A percentile compares a stretch with the other conserved stretches of the same genome.
These are phyloP conservation scores for Cadophora sp. DNA, from an alignment of 2,329 filamentous ascomycete genomes.

Conservation along the genomic window DNA sequence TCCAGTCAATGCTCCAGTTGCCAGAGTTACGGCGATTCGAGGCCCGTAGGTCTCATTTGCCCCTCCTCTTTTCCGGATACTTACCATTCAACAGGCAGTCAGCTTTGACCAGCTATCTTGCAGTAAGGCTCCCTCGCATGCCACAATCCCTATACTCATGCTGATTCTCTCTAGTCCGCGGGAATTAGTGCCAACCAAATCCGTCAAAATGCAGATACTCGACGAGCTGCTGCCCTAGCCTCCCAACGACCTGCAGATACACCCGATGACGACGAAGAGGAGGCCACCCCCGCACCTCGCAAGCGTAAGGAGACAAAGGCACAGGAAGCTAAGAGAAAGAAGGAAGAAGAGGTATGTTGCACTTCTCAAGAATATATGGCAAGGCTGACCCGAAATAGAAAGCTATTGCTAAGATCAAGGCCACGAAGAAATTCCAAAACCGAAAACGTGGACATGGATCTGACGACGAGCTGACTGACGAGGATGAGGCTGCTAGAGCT, in stretches of 20 bases:
- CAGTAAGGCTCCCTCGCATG: slow-evolving; percentile 52
- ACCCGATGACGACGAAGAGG: slow-evolving; percentile 29
- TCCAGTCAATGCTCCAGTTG: slow-evolving; percentile 25
- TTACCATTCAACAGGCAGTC: slow-evolving; percentile 55
- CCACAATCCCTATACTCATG: slow-evolving; percentile 45
- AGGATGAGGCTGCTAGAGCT: slow-evolving; percentile 57
- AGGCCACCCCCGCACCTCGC: slow-evolving; percentile 42
- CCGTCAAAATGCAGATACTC: slow-evolving; percentile 55
- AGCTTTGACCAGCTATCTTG: slow-evolving; percentile 72
- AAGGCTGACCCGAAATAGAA: slow-evolving; percentile 46
- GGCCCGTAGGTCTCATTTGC: slow-evolving; percentile 40
- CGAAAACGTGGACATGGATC: slow-evolving; percentile 52
- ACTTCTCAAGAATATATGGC: background rate
- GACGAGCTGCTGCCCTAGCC: slow-evolving; percentile 51
- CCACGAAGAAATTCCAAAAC: slow-evolving; percentile 63
- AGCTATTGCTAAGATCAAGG: slow-evolving; percentile 67
- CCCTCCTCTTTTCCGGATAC: background rate
- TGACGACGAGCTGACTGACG: slow-evolving; percentile 52
- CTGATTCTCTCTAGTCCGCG: slow-evolving; percentile 65
- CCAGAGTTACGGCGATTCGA: slow-evolving; percentile 37
- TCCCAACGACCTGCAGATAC: slow-evolving; percentile 36
- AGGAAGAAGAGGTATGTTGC: slow-evolving; percentile 51
- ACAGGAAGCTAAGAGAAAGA: slow-evolving; percentile 43
- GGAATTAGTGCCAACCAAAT: slow-evolving; percentile 72
- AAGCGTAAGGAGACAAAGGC: slow-evolving; percentile 40